Conservation (phyloP, 306 rosid genomes). For the Vicia sativa region DNA sequence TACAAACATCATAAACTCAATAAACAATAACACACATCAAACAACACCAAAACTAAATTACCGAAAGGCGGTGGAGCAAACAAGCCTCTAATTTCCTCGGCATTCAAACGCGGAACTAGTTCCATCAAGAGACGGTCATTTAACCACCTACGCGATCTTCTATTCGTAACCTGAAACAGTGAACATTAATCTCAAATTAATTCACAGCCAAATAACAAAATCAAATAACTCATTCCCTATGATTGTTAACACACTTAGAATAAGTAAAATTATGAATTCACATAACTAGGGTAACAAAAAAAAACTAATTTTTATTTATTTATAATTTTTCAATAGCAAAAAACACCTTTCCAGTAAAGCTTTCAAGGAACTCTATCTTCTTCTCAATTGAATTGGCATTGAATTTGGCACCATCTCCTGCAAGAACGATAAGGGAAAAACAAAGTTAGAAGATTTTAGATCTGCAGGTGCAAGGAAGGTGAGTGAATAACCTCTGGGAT, state of each 20-base stretch:
- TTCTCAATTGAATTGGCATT: slow-evolving; percentile 73
- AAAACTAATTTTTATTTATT: not conserved
- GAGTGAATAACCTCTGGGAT: slow-evolving; percentile 19
- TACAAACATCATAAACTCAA: slow-evolving; percentile 21
- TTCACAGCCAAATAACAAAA: slow-evolving; percentile 9
- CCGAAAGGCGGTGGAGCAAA: slow-evolving; percentile 98
- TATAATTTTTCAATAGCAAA: not conserved
- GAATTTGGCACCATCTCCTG: slow-evolving; percentile 57
- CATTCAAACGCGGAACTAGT: slow-evolving; percentile 83
- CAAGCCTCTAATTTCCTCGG: slow-evolving; percentile 88
- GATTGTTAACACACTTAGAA: not conserved
- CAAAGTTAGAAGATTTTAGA: slow-evolving; percentile 25
- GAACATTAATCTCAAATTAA: not conserved
- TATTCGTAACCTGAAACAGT: slow-evolving; percentile 71
- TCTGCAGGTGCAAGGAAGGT: not conserved
- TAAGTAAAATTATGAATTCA: not conserved
- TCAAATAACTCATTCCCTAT: not conserved
- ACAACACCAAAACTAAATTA: slow-evolving; percentile 38
- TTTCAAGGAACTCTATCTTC: slow-evolving; percentile 79
- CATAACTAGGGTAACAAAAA: not conserved
- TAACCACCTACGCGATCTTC: slow-evolving; percentile 85
- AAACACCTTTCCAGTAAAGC: slow-evolving; percentile 71
- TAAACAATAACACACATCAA: slow-evolving; percentile 12
- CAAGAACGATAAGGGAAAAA: not conserved
- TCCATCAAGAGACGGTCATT: slow-evolving; percentile 91